Evolutionary conservation across 1,139 yeast genomes (phyloP).

Genomic region (Groenewaldozyma auringiensis): DNA sequence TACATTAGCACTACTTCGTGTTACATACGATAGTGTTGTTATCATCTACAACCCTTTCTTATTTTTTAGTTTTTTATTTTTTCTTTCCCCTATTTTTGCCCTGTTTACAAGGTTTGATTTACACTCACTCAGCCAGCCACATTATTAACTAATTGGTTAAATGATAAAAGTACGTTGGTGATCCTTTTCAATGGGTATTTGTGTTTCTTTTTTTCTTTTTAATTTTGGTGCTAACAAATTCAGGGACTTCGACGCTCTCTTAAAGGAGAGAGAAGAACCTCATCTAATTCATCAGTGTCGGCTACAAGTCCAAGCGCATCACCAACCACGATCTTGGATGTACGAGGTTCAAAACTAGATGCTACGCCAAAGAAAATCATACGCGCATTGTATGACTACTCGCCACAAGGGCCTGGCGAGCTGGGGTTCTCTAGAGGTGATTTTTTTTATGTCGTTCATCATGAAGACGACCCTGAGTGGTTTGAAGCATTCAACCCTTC

Average conservation of each 20-base stretch:
- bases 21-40: no score
- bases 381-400: slow-evolving; percentile 70
- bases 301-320: background rate
- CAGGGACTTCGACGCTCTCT: slow-evolving; percentile 32
- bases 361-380: slow-evolving; percentile 68
- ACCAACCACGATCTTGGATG: background rate
- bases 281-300: slow-evolving; percentile 13
- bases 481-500: slow-evolving; percentile 87
- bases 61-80: no score
- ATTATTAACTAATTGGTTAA: background rate
- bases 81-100: no score
- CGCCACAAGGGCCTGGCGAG: slow-evolving; percentile 78
- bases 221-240: slow-evolving; percentile 1
- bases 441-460: slow-evolving; percentile 71
- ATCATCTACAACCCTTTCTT: no score
- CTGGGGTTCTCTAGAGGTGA: slow-evolving; percentile 74
- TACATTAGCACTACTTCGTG: no score
- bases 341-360: slow-evolving; percentile 6
- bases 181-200: background rate
- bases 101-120: no score
- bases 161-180: background rate
- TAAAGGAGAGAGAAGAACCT: slow-evolving; percentile 29
- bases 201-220: background rate
- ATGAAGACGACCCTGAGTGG: slow-evolving; percentile 63
- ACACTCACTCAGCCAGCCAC: no score